phyloP scores from a whole-genome alignment of 345 rosid genomes.

The Salix viminalis region DNA sequence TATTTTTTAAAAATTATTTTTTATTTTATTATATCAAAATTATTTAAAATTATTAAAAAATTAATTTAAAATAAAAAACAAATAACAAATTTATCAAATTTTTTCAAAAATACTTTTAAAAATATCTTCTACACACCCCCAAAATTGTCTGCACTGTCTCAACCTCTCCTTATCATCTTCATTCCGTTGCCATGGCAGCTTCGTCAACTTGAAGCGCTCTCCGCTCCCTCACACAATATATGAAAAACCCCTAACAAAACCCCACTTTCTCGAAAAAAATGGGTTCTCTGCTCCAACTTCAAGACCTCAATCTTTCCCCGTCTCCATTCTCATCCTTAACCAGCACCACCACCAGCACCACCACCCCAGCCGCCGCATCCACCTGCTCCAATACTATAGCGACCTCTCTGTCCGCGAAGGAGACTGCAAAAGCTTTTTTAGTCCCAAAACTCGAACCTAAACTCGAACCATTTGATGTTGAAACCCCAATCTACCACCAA shows the following conservation, averaged over 20 bases:
- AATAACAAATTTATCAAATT: too few relatives aligned
- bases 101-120: too few relatives aligned
- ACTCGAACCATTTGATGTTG: slow-evolving; percentile 47
- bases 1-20: too few relatives aligned
- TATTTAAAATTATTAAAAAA: too few relatives aligned
- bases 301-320: slow-evolving; percentile 53
- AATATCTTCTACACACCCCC: too few relatives aligned
- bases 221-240: not conserved
- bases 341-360: not conserved
- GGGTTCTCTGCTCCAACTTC: slow-evolving; percentile 54
- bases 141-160: not conserved
- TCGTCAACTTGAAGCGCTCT: not conserved
- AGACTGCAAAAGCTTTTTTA: not conserved
- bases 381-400: slow-evolving; percentile 4
- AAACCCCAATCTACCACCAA: slow-evolving; percentile 11
- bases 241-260: not conserved
- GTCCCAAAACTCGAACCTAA: slow-evolving; percentile 51
- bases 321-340: not conserved
- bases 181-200: not conserved
- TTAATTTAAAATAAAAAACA: too few relatives aligned
- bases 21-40: too few relatives aligned
- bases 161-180: not conserved
- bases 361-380: slow-evolving; percentile 20
- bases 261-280: slow-evolving; percentile 17
- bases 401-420: not conserved